These are phyloP conservation scores for Ustilago crameri DNA, from an alignment of 1,284 basidiomycete species.

Conservation along the genomic window DNA sequence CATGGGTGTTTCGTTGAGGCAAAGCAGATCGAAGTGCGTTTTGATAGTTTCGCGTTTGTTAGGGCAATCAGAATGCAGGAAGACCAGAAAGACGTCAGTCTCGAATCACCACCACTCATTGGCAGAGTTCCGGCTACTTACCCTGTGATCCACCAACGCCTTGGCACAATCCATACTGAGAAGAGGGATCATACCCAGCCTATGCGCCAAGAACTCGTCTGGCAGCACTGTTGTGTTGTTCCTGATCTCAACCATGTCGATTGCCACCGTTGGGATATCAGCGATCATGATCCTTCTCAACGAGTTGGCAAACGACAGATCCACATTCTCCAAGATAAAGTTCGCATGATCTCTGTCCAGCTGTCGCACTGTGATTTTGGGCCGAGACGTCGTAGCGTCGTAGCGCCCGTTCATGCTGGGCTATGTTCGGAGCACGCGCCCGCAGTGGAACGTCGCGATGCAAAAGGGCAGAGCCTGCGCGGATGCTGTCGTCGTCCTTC, in stretches of 20 bases:
- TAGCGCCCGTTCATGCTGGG: conserved; percentile 40
- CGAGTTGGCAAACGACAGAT: conserved; percentile 66
- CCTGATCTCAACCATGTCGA: conserved; percentile 94
- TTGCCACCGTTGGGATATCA: conserved; percentile 73
- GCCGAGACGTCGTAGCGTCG: conserved; percentile 37
- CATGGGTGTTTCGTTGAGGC: neutral
- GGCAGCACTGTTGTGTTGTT: conserved; percentile 92
- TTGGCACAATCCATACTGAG: conserved; percentile 72
- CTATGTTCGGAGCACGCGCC: neutral
- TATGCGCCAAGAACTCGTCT: conserved; percentile 97
- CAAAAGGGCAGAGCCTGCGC: neutral
- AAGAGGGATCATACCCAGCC: conserved; percentile 92
- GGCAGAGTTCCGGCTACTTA: conserved; percentile 24
- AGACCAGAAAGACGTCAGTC: neutral
- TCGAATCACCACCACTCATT: neutral
- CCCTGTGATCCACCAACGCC: conserved; percentile 62
- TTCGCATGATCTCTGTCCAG: conserved; percentile 57
- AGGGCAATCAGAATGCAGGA: neutral
- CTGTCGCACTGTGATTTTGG: conserved; percentile 57
- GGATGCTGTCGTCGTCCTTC: neutral
- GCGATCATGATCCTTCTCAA: conserved; percentile 65
- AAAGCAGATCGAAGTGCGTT: neutral
- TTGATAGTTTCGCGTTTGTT: neutral
- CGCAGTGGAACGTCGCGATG: neutral
- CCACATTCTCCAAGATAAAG: conserved; percentile 65